A percentile compares a stretch with the other conserved stretches of the same genome.
phyloP scores from a whole-genome alignment of 495 filamentous ascomycete genomes.

The Polyplosphaeria fusca region DNA sequence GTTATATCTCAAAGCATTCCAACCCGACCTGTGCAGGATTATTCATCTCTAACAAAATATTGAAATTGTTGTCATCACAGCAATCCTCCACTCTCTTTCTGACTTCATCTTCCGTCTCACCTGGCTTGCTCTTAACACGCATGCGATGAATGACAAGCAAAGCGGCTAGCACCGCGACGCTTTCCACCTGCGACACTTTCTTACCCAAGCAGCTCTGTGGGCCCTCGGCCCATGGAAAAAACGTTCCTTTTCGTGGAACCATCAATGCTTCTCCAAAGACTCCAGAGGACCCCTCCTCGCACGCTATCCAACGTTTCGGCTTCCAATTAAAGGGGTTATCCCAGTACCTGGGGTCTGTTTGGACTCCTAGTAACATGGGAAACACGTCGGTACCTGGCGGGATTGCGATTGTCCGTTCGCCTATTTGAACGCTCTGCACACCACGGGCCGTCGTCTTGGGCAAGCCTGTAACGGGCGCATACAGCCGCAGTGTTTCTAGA shows the following conservation, averaged over 20 bases:
- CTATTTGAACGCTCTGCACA: constrained; percentile 31
- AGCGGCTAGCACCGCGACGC: constrained; percentile 22
- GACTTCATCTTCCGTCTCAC: too few relatives aligned
- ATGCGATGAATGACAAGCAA: too few relatives aligned
- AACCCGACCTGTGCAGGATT: too few relatives aligned
- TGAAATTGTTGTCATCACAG: too few relatives aligned
- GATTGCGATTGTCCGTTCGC: constrained; percentile 35
- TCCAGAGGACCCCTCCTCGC: neutral
- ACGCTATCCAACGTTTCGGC: constrained; percentile 39
- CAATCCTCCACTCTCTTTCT: too few relatives aligned
- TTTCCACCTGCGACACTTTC: constrained; percentile 29
- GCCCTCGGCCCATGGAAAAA: constrained; percentile 23
- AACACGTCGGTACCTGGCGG: constrained; percentile 42
- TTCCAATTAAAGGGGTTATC: constrained; percentile 38
- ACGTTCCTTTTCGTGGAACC: constrained; percentile 6
- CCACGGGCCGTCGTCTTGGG: constrained; percentile 40
- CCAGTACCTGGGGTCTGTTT: constrained; percentile 49
- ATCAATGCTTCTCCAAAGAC: constrained; percentile 7
- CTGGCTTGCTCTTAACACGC: too few relatives aligned
- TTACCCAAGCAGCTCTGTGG: constrained; percentile 16
- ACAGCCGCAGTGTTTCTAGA: constrained; percentile 30
- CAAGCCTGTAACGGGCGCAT: constrained; percentile 35
- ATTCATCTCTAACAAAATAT: too few relatives aligned
- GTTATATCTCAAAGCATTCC: too few relatives aligned
- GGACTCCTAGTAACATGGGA: constrained; percentile 41